Percentiles rank a stretch among this genome's conserved stretches.
Evolutionary conservation across 2,329 filamentous ascomycete species (phyloP).

Genomic region (Aspergillus terreus): DNA sequence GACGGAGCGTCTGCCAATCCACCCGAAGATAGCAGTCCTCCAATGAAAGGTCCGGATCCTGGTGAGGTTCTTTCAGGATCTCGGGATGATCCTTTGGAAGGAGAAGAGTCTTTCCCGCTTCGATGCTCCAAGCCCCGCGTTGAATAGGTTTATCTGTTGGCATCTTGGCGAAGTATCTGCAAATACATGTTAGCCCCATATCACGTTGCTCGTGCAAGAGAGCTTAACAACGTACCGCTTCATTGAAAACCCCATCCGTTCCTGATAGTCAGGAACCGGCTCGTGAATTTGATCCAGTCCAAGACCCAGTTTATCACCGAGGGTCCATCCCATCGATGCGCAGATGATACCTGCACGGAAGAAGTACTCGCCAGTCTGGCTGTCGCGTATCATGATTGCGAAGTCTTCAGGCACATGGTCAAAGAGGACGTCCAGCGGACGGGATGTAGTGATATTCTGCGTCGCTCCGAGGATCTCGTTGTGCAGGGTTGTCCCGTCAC

Average conservation of each 20-base stretch:
- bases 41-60: slow-evolving; percentile 54
- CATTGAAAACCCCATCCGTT: slow-evolving; percentile 86
- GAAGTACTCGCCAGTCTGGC: slow-evolving; percentile 66
- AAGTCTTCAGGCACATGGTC: slow-evolving; percentile 84
- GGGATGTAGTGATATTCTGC: slow-evolving; percentile 58
- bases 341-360: slow-evolving; percentile 76
- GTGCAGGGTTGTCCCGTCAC: slow-evolving; percentile 58
- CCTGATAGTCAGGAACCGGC: slow-evolving; percentile 75
- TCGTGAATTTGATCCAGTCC: slow-evolving; percentile 68
- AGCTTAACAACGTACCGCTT: slow-evolving; percentile 56
- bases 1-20: slow-evolving; percentile 82
- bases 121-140: slow-evolving; percentile 78
- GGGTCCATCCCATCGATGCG: slow-evolving; percentile 75
- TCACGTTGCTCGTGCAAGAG: background rate
- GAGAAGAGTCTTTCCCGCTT: slow-evolving; percentile 70
- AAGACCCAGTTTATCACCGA: slow-evolving; percentile 69
- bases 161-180: slow-evolving; percentile 74
- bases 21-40: slow-evolving; percentile 67
- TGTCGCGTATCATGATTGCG: slow-evolving; percentile 68
- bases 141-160: slow-evolving; percentile 72
- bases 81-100: slow-evolving; percentile 68
- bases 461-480: slow-evolving; percentile 65
- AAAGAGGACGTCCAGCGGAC: slow-evolving; percentile 67
- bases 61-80: slow-evolving; percentile 51
- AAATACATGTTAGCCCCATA: background rate